Conservation (phyloP, 2,329 filamentous ascomycete genomes). For the Berkeleyomyces rouxiae region DNA sequence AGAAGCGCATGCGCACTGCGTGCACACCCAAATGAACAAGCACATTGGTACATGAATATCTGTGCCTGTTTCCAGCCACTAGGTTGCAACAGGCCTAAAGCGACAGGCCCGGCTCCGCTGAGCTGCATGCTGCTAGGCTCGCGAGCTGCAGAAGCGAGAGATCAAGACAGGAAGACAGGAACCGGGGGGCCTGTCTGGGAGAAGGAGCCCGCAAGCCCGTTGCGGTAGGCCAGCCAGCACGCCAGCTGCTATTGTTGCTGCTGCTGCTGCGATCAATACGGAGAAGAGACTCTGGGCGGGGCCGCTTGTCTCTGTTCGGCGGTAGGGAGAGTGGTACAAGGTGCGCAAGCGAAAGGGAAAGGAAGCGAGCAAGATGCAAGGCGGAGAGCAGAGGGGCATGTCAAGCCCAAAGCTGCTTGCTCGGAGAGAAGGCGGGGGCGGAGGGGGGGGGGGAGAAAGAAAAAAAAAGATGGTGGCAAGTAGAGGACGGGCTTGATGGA, state of each 20-base stretch:
- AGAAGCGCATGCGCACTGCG: neutral
- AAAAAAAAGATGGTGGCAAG: neutral
- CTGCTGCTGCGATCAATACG: too few relatives aligned
- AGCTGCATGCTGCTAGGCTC: neutral
- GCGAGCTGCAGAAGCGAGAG: neutral
- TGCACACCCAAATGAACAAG: neutral
- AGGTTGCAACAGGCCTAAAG: neutral
- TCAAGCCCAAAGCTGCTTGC: neutral
- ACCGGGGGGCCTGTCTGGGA: neutral
- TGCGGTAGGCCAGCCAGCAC: too few relatives aligned
- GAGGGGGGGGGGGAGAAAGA: too few relatives aligned
- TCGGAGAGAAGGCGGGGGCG: neutral
- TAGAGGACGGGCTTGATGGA: neutral
- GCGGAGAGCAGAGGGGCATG: neutral
- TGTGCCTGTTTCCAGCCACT: neutral
- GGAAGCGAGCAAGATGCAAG: neutral
- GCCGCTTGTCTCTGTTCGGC: neutral
- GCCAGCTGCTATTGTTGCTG: too few relatives aligned
- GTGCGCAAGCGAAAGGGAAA: neutral
- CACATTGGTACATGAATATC: neutral
- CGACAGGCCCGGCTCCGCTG: neutral
- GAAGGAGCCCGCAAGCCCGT: too few relatives aligned
- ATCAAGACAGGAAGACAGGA: neutral
- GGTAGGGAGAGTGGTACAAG: neutral
- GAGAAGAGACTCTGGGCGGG: too few relatives aligned